Base-by-base conservation (phyloP, 345 rosid genomes). In the Acer campestre region DNA sequence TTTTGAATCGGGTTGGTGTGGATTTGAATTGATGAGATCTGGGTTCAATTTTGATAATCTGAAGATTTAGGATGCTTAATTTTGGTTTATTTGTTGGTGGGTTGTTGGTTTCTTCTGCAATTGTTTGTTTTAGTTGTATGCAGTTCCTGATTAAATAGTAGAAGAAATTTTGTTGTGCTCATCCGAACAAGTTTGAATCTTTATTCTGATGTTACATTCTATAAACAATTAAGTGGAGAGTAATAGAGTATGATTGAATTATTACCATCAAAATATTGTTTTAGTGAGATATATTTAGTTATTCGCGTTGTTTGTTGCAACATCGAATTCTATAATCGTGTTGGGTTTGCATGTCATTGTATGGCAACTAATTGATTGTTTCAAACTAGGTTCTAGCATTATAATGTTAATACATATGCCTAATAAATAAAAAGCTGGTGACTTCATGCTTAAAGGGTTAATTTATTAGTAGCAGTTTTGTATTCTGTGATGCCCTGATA, bases 21-120 rank as follows among this genome's bases (percentile, higher is more conserved):
- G 23, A 20, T n/a, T 59, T 40, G 67, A 22, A 61, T 66, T 58
- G 42, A 31, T 53, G 80, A 74, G 85, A 88, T 86, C 85, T 77
- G 61, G 55, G 55, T 16, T 67, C 61, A 16, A 56, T 72, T 48
- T 64, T 73, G 40, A 20, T 76, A 10, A 71, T 79, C 68, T 75
- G n/a, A 71, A 67, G 31, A 38, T 42, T 20, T 8, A 14, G 67
- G 10, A 22, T 46, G 12, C 64, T 18, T 13, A 58, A 61, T 23
- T 65, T 40, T 67, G 58, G n/a, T 16, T 73, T 38, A 44, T 35
- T 40, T 20, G 25, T 77, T 25, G 23, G 7, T 48, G 7, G n/a
- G 22, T 55, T 31, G 12, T 6, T 38, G 55, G 63, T 59, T 18
- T 16, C 20, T 20, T 58, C 9, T 58, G 22, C 48, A 63, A 63